Conservation (phyloP, 176 grass and related monocot genomes). For the Carex pumila region DNA sequence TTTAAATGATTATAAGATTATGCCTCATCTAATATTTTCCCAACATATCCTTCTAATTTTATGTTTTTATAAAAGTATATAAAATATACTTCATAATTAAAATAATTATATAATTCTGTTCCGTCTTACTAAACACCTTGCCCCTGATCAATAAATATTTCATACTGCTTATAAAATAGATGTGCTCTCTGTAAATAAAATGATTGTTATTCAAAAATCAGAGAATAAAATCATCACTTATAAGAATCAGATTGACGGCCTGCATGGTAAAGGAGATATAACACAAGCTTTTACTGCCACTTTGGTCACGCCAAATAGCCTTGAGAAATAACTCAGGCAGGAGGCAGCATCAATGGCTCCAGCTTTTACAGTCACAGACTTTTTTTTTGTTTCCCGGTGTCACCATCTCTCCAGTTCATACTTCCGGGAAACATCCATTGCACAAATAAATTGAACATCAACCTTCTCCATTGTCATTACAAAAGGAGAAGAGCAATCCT, state of each 20-base stretch:
- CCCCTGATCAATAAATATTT: too few species aligned
- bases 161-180: not conserved
- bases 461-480: not conserved
- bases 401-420: not conserved
- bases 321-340: constrained; percentile 5
- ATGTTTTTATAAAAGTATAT: too few species aligned
- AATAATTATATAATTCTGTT: too few species aligned
- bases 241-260: not conserved
- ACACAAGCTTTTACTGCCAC: constrained; percentile 1
- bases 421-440: not conserved
- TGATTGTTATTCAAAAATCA: not conserved
- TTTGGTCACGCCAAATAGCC: not conserved
- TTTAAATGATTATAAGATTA: too few species aligned
- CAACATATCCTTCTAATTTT: too few species aligned
- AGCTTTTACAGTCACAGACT: constrained; percentile 7
- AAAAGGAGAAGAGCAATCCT: not conserved
- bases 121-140: too few species aligned
- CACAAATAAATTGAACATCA: not conserved
- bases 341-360: constrained; percentile 1
- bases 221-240: not conserved
- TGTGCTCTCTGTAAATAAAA: not conserved
- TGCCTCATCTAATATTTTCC: too few species aligned
- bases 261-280: not conserved
- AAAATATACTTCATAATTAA: too few species aligned
- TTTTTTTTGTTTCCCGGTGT: not conserved